Evolutionary conservation across 2,329 filamentous ascomycete species (phyloP), one percentile per base, ranked within the genome.

Genomic region (Colletotrichum sansevieriae): DNA sequence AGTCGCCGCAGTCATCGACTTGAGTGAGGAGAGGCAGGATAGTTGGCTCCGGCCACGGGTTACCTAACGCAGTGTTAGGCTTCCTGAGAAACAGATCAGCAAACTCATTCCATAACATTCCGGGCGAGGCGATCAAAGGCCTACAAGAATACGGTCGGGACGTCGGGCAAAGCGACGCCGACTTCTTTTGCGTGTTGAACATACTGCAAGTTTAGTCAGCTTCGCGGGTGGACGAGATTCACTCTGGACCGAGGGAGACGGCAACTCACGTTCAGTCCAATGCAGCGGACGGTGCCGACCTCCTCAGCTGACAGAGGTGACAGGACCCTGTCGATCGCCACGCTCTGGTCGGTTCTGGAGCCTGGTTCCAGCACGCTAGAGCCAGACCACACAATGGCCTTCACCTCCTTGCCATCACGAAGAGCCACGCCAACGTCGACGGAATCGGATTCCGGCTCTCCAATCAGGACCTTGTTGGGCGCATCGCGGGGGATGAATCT

Each of bases 391-490:
- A 88, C 80, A 46, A 82, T 81, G 52, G 88, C 87, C 33, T 81
- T 73, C 41, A 91, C 87, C 46, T 89, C 84, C 70, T 87, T 79
- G 41, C 86, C 86, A 52, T 86, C 83, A 70, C 84, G 83, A 33
- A 89, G 76, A 15, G 88, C 88, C 29, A 83, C 75, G 51, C 88
- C 88, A 51, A 91, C 84, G 73, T 91, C 88, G 37, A 88, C 70
- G 10, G 81, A 76, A 22, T 80, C 76, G 68, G 87, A 83, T 39
- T 82, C 77, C 2, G 88, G 88, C 73, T 90, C 83, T 39, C 87
- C 88, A 72, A 90, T 85, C 55, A 88, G 78, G 61, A 87, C 75
- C 70, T 83, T 83, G 67, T 78, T 77, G 43, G 80, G 75, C 55
- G 85, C 82, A 5, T 82, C 83, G 73, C 83, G 85, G 61, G 88